These are phyloP conservation scores for Penicillium robsamsonii DNA, from an alignment of 495 filamentous ascomycete species.

Conservation along the genomic window DNA sequence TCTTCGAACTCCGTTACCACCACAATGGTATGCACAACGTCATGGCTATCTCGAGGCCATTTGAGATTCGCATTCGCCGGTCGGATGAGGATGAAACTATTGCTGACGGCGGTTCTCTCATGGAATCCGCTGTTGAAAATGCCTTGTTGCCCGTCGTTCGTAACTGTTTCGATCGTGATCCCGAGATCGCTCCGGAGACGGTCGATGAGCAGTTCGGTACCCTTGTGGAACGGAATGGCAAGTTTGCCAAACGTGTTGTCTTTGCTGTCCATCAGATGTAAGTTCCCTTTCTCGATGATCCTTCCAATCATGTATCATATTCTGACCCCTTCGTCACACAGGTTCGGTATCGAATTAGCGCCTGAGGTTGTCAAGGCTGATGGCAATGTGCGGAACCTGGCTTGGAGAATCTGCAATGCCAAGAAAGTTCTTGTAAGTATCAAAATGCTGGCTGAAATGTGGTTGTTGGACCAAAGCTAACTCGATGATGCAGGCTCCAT, in stretches of 20 bases:
- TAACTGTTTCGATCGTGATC: constrained; percentile 90
- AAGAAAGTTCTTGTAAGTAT: constrained; percentile 86
- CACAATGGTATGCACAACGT: constrained; percentile 92
- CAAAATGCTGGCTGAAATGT: neutral
- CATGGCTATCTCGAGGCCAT: constrained; percentile 92
- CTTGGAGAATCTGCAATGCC: constrained; percentile 93
- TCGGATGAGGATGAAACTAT: constrained; percentile 67
- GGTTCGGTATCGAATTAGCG: constrained; percentile 93
- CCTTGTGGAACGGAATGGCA: constrained; percentile 78
- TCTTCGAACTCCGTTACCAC: constrained; percentile 96
- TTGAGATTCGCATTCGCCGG: constrained; percentile 79
- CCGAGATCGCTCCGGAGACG: constrained; percentile 82
- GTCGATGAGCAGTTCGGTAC: constrained; percentile 79
- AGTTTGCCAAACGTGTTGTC: constrained; percentile 83
- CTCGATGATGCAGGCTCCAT: constrained; percentile 38
- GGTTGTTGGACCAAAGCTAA: constrained; percentile 11
- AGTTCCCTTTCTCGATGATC: constrained; percentile 15
- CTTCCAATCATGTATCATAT: neutral
- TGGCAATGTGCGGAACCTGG: constrained; percentile 84
- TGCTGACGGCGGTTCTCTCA: constrained; percentile 45
- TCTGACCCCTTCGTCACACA: constrained; percentile 21
- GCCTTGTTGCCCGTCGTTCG: constrained; percentile 77
- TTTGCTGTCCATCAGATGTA: constrained; percentile 93
- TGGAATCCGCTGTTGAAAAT: constrained; percentile 63
- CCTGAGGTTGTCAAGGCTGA: constrained; percentile 90